Percentiles rank a stretch among this genome's conserved stretches.
phyloP scores from a whole-genome alignment of 75 land plant species.

The Gnetum montanum region DNA sequence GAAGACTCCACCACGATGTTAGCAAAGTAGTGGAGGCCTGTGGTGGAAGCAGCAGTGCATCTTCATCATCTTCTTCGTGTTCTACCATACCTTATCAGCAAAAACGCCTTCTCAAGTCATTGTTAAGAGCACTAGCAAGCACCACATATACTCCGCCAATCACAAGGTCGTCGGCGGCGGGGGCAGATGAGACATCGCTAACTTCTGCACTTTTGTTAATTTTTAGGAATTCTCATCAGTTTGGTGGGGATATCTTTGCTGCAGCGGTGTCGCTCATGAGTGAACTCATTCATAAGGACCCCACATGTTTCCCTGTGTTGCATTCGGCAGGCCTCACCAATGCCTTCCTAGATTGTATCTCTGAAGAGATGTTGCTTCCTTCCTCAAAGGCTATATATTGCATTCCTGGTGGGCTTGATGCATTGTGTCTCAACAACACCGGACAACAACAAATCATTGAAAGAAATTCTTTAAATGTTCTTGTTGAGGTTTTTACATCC shows the following conservation, averaged over 20 bases:
- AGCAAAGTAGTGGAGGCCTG: conserved; percentile 34
- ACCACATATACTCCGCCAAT: conserved; percentile 87
- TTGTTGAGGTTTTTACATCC: conserved; percentile 50
- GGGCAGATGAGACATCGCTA: conserved; percentile 63
- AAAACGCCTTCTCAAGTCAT: conserved; percentile 65
- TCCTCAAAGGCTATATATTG: conserved; percentile 70
- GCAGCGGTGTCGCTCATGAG: conserved; percentile 97
- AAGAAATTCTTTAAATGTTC: conserved; percentile 45
- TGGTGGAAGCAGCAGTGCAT: conserved; percentile 12
- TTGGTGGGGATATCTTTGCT: conserved; percentile 96
- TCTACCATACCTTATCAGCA: conserved; percentile 46
- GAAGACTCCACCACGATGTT: conserved; percentile 69
- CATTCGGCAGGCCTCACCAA: conserved; percentile 63
- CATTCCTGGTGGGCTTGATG: conserved; percentile 72
- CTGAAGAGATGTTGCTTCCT: conserved; percentile 40
- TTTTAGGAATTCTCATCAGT: conserved; percentile 60
- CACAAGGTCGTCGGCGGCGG: conserved; percentile 49
- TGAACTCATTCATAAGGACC: conserved; percentile 91
- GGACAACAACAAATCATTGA: conserved; percentile 71
- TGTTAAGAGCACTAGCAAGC: conserved; percentile 82
- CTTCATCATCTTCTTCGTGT: conserved; percentile 18
- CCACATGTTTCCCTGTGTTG: conserved; percentile 61
- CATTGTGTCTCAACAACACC: conserved; percentile 63
- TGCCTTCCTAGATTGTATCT: conserved; percentile 64
- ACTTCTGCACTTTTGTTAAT: conserved; percentile 61